Conservation (phyloP, 306 rosid species). For the Vigna unguiculata region DNA sequence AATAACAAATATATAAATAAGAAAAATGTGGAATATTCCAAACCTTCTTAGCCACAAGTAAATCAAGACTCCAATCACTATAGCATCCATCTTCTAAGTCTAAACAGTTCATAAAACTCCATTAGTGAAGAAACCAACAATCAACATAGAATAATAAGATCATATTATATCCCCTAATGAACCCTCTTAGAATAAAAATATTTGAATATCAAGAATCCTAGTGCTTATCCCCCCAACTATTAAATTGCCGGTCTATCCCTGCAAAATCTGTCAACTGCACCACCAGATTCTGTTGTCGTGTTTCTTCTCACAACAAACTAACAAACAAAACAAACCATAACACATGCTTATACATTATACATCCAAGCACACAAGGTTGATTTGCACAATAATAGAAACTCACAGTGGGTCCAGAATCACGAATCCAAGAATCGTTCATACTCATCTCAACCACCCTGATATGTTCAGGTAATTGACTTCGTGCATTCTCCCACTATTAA, state of each 20-base stretch:
- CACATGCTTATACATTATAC: slow-evolving; percentile 5
- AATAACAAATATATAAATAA: background rate
- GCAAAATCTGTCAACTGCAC: slow-evolving; percentile 56
- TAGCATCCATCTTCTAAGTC: slow-evolving; percentile 85
- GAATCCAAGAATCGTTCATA: slow-evolving; percentile 89
- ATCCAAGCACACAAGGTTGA: background rate
- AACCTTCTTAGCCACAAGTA: slow-evolving; percentile 77
- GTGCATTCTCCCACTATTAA: slow-evolving; percentile 78
- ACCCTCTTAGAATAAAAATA: background rate
- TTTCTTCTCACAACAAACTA: slow-evolving; percentile 79
- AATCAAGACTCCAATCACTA: slow-evolving; percentile 79
- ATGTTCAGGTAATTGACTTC: slow-evolving; percentile 64
- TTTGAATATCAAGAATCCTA: background rate
- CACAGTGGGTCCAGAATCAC: slow-evolving; percentile 89
- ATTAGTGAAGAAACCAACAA: slow-evolving; percentile 20
- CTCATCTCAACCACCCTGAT: slow-evolving; percentile 83
- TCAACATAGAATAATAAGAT: slow-evolving; percentile 12
- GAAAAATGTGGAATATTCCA: slow-evolving; percentile 11
- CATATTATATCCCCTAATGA: slow-evolving; percentile 11
- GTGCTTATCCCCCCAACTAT: slow-evolving; percentile 93
- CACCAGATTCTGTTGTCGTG: slow-evolving; percentile 35
- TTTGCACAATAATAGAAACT: slow-evolving; percentile 42
- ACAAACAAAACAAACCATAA: slow-evolving; percentile 36
- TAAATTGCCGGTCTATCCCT: slow-evolving; percentile 91
- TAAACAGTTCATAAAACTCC: slow-evolving; percentile 41